Base-by-base conservation (phyloP, 352 stramenopile species). In the Phytophthora foliorum region DNA sequence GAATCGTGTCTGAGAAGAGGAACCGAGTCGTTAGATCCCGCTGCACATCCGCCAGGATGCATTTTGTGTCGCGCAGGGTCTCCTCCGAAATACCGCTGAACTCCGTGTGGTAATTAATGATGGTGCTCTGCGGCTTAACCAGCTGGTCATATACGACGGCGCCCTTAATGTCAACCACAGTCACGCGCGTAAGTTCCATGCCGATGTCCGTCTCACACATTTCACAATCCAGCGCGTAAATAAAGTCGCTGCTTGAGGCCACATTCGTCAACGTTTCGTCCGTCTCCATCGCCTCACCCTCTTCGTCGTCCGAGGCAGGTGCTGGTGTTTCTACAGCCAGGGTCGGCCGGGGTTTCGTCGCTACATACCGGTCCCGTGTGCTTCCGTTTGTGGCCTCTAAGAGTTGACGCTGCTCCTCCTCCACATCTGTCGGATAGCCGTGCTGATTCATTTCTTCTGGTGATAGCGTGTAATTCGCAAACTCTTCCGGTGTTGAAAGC, bases 71-170 rank as follows among this genome's bases (percentile, higher is more conserved):
- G 13, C 69, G 56, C 32, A 96, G 63, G n/a, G 79, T 87, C 64
- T 95, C 83, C 29, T 78, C 75, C 5, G 88, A 95, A 53, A 97
- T 97, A n/a, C 91, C 91, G 57, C 88, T 96, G 70, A 91, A 97
- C 76, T 92, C 75, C 9, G 91, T 97, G 74, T 94, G 82, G 74
- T 97, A 97, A 68, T 96, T 94, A 63, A 97, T 85, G 63, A 97
- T 95, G 10, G 81, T 85, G 61, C 81, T 93, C 41, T 87, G 86
- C 0, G 91, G 91, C 70, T 95, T 94, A 17, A 95, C 87, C 14
- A 96, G 69, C 44, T 92, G 72, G 58, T 97, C 88, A 65, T 95
- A 95, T 14, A 96, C 84, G n/a, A 92, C 75, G 6, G 50, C 29
- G 2, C 83, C 75, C 9, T 76, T 45, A 10, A 79, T 69, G 36